Evolutionary conservation across 2,329 filamentous ascomycete species (phyloP), one percentile per base, ranked within the genome.

Genomic region (Trichoderma sp.): DNA sequence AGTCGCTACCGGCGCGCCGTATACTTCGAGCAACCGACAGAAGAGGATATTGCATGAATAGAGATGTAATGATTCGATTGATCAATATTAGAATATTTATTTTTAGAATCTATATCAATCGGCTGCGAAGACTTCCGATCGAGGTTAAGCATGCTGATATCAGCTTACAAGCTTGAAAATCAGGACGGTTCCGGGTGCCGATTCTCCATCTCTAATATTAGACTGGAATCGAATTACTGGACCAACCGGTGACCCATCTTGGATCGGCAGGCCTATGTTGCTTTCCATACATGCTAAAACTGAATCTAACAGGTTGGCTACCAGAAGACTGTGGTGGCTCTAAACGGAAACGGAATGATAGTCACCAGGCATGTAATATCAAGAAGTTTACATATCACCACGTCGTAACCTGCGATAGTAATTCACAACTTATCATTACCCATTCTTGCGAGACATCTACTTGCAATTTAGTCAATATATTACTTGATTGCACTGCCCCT

Each of bases 161-260:
- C 61, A 64, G 49, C 61, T 64, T 64, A 55, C 47, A 24, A 33
- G 61, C 4, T 3, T n/a, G 21, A 56, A 56, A 64, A 56, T 21
- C 11, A 33, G 33, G 21, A 33, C 35, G 33, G 14, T 21, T 53
- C 33, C 49, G 33, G 61, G n/a, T 37, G 24, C 49, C 33, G 49
- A 21, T 21, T 43, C 49, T 33, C 11, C 21, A 7, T 40, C 24
- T 16, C 19, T 31, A 49, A 24, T 43, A 43, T 16, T 62, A 29
- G 40, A 33, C n/a, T 49, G 52, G 16, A n/a, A 62, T 52, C 10
- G 3, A n/a, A 35, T 24, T 24, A 24, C 49, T 53, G 33, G 24
- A 24, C n/a, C 49, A 24, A 16, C 8, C 8, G 10, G 4, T 21
- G 27, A 52, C 27, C 61, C 33, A 14, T 31, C 55, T 35, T 31